Evolutionary conservation across 1,284 basidiomycete genomes (phyloP), one percentile per base, ranked within the genome.

Genomic region (Leccinum fallax): DNA sequence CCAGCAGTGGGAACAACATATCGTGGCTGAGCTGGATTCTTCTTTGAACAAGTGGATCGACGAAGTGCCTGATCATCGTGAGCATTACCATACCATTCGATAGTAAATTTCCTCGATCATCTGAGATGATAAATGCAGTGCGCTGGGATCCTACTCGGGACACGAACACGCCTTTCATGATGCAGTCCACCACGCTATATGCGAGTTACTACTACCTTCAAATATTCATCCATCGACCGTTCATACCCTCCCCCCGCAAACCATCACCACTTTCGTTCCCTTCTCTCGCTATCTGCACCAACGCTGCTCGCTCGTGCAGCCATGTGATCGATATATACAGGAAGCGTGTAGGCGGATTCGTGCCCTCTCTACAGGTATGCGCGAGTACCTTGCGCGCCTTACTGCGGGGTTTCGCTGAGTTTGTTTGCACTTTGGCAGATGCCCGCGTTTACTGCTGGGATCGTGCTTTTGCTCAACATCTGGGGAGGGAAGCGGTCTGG

Each of bases 281-380:
- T 0, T 92, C 90, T 0, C 80, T 94, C 15, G 89, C 92, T 0
- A 93, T 95, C 55, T 94, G 93, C 72, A 89, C 88, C 16, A 94
- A 92, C 64, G 93, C 93, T 1, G 90, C 93, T 0, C 80, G 92
- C n/a, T 88, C 88, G 3, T 91, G 88, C 63, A 85, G 84, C 48
- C 91, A 91, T 69, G 82, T 94, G 34, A 78, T 89, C 24, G 87
- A 93, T 65, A 77, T 83, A 4, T 80, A 82, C 61, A 75, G 77
- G 60, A 76, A 73, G 59, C 76, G 82, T 30, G 68, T 75, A 2
- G 63, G 54, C 4, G 49, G 66, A 21, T 65, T 71, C 10, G 65
- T 67, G 10, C 76, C 81, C 10, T 81, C 79, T 32, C 74, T 82
- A 16, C 81, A 81, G 66, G 83, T 81, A 61, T 49, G 24, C 4